Evolutionary conservation across 202 grass and related monocot species (phyloP).

Genomic region (Carex arenaria): DNA sequence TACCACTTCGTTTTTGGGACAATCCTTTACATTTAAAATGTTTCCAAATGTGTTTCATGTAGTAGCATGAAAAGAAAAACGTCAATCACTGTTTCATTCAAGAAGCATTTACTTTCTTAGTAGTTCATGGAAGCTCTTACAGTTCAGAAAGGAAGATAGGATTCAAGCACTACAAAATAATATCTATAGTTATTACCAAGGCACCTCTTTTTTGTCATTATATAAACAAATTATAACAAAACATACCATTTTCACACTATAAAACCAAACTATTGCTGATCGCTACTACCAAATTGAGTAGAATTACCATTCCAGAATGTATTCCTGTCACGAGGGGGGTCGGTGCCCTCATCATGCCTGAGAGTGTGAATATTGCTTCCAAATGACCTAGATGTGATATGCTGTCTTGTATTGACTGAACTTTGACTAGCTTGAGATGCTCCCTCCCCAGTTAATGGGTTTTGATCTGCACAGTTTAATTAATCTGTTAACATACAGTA

Average conservation of each 20-base stretch:
- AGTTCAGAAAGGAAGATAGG: not conserved
- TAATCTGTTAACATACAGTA: not conserved
- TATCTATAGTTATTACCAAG: not conserved
- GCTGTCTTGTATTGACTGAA: constrained; percentile 13
- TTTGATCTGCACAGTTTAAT: constrained; percentile 4
- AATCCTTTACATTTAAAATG: not conserved
- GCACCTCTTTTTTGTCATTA: not conserved
- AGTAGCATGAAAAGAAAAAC: not conserved
- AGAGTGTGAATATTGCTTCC: constrained; percentile 89
- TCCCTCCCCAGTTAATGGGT: constrained; percentile 20
- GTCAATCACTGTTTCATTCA: not conserved
- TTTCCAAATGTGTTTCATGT: not conserved
- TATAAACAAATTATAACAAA: not conserved
- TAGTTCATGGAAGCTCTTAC: not conserved
- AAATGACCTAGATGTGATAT: constrained; percentile 32
- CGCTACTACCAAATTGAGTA: constrained; percentile 80
- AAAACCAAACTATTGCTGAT: constrained; percentile 40
- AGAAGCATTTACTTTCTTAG: not conserved
- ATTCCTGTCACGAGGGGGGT: constrained; percentile 51
- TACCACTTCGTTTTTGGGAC: not conserved
- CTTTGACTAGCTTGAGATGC: not conserved
- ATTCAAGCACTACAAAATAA: not conserved
- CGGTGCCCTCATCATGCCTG: constrained; percentile 30
- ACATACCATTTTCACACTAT: not conserved
- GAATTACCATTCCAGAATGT: constrained; percentile 99